phyloP scores from a whole-genome alignment of 2,329 filamentous ascomycete genomes.

The Alternaria viburni region DNA sequence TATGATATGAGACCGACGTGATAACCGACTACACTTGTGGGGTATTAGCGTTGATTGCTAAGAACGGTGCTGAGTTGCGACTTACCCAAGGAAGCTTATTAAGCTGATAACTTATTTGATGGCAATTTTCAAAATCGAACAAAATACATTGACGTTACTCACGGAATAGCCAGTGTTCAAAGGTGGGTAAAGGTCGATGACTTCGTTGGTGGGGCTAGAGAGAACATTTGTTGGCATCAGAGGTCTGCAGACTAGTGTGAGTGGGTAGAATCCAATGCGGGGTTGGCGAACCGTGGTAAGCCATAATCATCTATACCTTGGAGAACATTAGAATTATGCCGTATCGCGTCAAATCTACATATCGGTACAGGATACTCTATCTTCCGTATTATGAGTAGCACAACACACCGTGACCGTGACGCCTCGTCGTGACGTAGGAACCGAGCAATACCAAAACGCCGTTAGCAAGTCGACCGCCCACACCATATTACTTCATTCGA shows the following conservation, averaged over 20 bases:
- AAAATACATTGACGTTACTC: background rate
- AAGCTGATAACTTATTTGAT: slow-evolving; percentile 8
- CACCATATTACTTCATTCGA: background rate
- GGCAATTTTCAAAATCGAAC: background rate
- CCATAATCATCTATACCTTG: background rate
- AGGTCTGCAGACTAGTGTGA: background rate
- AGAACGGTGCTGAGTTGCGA: background rate
- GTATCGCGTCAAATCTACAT: slow-evolving; percentile 10
- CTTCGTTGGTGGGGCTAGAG: background rate
- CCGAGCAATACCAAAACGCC: slow-evolving; percentile 7
- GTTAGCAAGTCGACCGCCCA: background rate
- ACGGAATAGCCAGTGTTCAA: background rate
- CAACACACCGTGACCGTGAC: background rate
- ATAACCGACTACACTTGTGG: slow-evolving; percentile 44
- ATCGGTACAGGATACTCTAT: slow-evolving; percentile 5
- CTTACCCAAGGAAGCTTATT: background rate
- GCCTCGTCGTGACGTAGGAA: slow-evolving; percentile 3
- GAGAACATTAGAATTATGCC: slow-evolving; percentile 11
- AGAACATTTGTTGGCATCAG: background rate
- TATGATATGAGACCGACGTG: slow-evolving; percentile 46
- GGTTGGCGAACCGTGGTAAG: background rate
- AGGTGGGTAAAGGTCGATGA: background rate
- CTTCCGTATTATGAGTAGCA: background rate
- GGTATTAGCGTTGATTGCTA: background rate
- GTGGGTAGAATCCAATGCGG: background rate